Evolutionary conservation across 2,329 filamentous ascomycete species (phyloP).

Genomic region (Aureobasidium sp.): DNA sequence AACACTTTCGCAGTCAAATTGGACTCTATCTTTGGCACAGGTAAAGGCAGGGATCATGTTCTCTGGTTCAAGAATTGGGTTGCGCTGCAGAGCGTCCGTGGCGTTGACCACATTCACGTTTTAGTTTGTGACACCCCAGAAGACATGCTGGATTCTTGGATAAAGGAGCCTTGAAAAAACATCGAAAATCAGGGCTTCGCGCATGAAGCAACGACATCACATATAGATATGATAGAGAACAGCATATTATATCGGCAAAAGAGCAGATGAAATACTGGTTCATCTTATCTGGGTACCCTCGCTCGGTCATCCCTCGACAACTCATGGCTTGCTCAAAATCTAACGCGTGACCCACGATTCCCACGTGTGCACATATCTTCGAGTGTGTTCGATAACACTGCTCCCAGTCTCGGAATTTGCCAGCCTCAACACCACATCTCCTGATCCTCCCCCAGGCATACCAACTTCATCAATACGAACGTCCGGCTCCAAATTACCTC

Average conservation of each 20-base stretch:
- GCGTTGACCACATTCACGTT: conserved; percentile 50
- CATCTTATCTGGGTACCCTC: not conserved
- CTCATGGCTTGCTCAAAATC: not conserved
- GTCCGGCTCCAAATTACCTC: too few species aligned
- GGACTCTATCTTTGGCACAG: conserved; percentile 18
- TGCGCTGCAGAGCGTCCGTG: conserved; percentile 51
- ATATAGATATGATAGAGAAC: not conserved
- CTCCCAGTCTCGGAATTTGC: not conserved
- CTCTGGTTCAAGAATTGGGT: conserved; percentile 61
- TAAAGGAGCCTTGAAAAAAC: conserved; percentile 1
- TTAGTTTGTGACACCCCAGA: conserved; percentile 41
- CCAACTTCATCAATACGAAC: too few species aligned
- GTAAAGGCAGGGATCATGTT: conserved; percentile 38
- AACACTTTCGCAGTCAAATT: conserved; percentile 41
- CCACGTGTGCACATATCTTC: not conserved
- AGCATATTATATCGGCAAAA: not conserved
- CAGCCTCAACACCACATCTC: not conserved
- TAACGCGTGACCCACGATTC: not conserved
- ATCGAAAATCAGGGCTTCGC: not conserved
- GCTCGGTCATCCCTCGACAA: not conserved
- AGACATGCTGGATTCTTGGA: conserved; percentile 25
- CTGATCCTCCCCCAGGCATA: too few species aligned
- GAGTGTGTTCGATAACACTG: not conserved
- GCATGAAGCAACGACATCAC: not conserved
- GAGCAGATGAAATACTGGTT: too few species aligned